These are phyloP conservation scores for Wickerhamomyces kurtzmanii DNA, from an alignment of 805 yeast genomes.

Conservation along the genomic window DNA sequence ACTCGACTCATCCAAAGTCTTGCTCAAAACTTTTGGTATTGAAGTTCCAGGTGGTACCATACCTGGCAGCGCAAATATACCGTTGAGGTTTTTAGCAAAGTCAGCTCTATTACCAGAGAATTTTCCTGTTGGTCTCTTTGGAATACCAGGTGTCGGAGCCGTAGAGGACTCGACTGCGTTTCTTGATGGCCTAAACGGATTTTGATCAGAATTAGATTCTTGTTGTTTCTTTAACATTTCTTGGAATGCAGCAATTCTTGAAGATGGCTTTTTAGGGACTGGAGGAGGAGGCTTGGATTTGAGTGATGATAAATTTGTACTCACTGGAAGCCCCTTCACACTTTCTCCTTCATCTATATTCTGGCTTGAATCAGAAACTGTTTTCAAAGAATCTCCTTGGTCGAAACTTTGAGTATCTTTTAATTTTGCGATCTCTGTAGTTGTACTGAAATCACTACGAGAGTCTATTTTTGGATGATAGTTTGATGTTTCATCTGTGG, in stretches of 20 bases:
- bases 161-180: slow-evolving; percentile 17
- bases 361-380: too few relatives aligned
- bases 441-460: too few relatives aligned
- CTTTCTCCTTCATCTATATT: too few relatives aligned
- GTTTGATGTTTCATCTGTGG: neutral
- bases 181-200: slow-evolving; percentile 35
- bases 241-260: slow-evolving; percentile 75
- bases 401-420: too few relatives aligned
- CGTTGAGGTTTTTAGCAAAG: slow-evolving; percentile 51
- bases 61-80: slow-evolving; percentile 50
- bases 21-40: slow-evolving; percentile 10
- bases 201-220: too few relatives aligned
- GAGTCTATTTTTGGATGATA: too few relatives aligned
- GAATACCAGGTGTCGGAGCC: slow-evolving; percentile 1
- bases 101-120: slow-evolving; percentile 25
- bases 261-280: slow-evolving; percentile 69
- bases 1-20: slow-evolving; percentile 3
- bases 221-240: slow-evolving; percentile 49
- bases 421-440: too few relatives aligned
- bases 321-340: neutral
- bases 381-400: too few relatives aligned
- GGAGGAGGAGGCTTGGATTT: slow-evolving; percentile 42
- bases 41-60: slow-evolving; percentile 24
- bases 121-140: slow-evolving; percentile 1
- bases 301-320: neutral